These are phyloP conservation scores for Paecilomyces sp. DNA, from an alignment of 2,329 filamentous ascomycete genomes.

Conservation along the genomic window DNA sequence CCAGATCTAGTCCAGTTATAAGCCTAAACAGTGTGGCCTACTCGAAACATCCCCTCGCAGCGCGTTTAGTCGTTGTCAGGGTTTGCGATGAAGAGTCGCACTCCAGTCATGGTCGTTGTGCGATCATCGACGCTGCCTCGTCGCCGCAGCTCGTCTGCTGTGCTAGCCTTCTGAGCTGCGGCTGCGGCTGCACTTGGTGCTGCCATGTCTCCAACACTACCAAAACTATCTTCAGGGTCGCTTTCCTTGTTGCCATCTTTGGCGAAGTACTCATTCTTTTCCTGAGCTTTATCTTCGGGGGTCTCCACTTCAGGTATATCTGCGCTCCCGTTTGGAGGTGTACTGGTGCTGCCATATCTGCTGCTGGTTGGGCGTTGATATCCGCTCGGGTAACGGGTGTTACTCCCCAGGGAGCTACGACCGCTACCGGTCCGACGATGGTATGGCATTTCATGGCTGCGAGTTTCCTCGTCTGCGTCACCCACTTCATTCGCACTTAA, in stretches of 20 bases:
- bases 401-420: conserved; percentile 49
- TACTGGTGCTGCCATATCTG: conserved; percentile 40
- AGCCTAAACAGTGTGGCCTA: not conserved
- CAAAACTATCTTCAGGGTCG: conserved; percentile 48
- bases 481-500: conserved; percentile 94
- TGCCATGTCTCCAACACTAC: conserved; percentile 46
- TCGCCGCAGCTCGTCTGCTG: conserved; percentile 37
- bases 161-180: conserved; percentile 32
- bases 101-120: conserved; percentile 40
- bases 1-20: not conserved
- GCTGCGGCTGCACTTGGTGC: conserved; percentile 33
- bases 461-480: conserved; percentile 65
- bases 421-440: conserved; percentile 53
- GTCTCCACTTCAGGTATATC: conserved; percentile 38
- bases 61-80: conserved; percentile 33
- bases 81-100: conserved; percentile 42
- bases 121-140: conserved; percentile 44
- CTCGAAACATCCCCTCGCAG: not conserved
- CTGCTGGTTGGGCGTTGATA: conserved; percentile 31
- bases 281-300: conserved; percentile 18
- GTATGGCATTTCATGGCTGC: conserved; percentile 28
- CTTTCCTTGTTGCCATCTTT: conserved; percentile 24
- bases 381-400: conserved; percentile 36
- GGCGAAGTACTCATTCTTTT: conserved; percentile 17
- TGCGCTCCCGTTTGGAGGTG: conserved; percentile 41